Base-by-base conservation (phyloP, 495 filamentous ascomycete genomes). In the Hypomontagnella monticulosa region DNA sequence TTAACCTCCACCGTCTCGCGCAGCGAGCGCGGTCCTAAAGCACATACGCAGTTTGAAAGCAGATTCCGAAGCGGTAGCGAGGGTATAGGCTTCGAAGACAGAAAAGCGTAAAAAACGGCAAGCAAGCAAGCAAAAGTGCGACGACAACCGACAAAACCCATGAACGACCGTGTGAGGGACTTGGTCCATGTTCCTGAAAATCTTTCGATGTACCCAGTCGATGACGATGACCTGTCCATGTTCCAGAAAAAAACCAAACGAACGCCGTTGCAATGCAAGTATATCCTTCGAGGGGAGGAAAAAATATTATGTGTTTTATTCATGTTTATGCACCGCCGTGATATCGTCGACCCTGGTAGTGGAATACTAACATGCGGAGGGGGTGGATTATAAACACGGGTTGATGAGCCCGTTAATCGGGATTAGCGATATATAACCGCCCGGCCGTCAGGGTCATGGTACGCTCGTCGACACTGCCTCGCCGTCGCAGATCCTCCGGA, bases 381-480 rank as follows among this genome's bases (percentile, higher is more conserved):
- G 32, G 0, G 23, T 49, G n/a, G 10, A 59, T n/a, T n/a, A 16
- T 18, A 38, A 23, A 4, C n/a, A 36, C 15, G 38, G 32, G 15
- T 8, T 34, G n/a, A 23, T 12, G 15, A 4, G n/a, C 32, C 30
- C 23, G n/a, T 63, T 84, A 80, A 75, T 99, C 95, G 18, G 95
- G 95, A 75, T 99, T 99, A 15, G 96, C 96, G 70, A 99, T 93
- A 67, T 92, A 97, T 55, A 99, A 78, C 53, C 93, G 85, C 15
- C 89, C 91, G 2, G 83, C 73, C 15, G 88, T 91, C 40, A 89
- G 87, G 32, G 91, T 93, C 88, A 97, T 93, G 18, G 91, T 91
- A 71, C 91, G 84, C 76, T 98, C 95, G 74, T 99, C 96, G 49
- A 99, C 93, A 74, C 95, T 98, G 8, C 94, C 95, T 66, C 92